Base-by-base conservation (phyloP, 768 basidiomycete genomes). In the Chlorophyllum brunneum region DNA sequence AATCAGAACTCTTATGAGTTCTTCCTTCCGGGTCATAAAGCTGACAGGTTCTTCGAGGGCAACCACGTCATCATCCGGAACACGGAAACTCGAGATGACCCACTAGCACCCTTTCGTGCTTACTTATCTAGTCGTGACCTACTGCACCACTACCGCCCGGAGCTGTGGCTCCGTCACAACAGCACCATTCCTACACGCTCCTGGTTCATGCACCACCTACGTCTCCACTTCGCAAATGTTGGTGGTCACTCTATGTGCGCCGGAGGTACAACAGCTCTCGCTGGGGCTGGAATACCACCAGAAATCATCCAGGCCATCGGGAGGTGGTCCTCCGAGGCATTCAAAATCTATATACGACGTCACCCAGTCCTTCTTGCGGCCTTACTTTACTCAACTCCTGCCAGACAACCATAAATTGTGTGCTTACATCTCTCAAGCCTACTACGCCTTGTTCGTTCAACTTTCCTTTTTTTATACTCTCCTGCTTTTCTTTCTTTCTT, bases 231-330 rank as follows among this genome's bases (percentile, higher is more conserved):
- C 3, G 9, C 44, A 0, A 22, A 23, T 0, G 33, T 67, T 24
- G 60, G 57, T 9, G 74, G 74, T 0, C 76, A 77, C 27, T 74
- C 72, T 0, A 34, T 74, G 34, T 63, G 68, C 7, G 60, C 71
- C 0, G 73, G 74, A 0, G 71, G 73, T 2, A 72, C 73, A 0
- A 77, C 73, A 0, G 45, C 46, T 4, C 60, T 70, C 1, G 73
- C 72, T 0, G 44, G 52, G 1, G 24, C 29, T 0, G 71, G 73
- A 0, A 56, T 61, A 2, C 47, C 66, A 0, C 59, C 64, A 0
- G 46, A 58, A 26, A 31, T 61, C 10, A 75, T 77, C 18, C 73
- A 74, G 43, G 63, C 62, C 0, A 52, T 65, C 0, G 74, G 75
- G 0, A 59, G 70, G 0, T 76, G 74, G 75, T 50, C 67, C 1